Percentiles rank a stretch among this genome's conserved stretches.
Conservation (phyloP, 2,329 filamentous ascomycete species). For the Claviceps sp. region DNA sequence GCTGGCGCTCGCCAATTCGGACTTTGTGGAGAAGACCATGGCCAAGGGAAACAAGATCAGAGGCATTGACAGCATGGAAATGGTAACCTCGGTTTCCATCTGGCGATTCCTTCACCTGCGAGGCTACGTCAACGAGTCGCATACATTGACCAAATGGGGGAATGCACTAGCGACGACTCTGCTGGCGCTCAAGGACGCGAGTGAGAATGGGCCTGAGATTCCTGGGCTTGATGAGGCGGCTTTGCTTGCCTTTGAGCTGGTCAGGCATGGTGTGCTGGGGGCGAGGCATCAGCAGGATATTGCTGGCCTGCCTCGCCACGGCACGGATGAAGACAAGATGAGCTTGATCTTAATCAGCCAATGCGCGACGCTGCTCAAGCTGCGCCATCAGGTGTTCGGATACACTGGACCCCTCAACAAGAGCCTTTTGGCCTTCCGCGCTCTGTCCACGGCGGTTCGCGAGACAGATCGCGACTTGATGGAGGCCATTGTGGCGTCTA, state of each 20-base stretch:
- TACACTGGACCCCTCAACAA: slow-evolving; percentile 92
- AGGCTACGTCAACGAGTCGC: slow-evolving; percentile 66
- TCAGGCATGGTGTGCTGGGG: slow-evolving; percentile 67
- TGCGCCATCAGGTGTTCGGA: slow-evolving; percentile 72
- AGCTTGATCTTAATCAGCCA: slow-evolving; percentile 75
- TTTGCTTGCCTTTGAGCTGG: slow-evolving; percentile 73
- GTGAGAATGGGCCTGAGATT: slow-evolving; percentile 29
- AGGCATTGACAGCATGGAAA: slow-evolving; percentile 51
- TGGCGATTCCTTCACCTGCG: slow-evolving; percentile 86
- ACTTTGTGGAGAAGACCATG: slow-evolving; percentile 58
- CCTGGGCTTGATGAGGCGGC: slow-evolving; percentile 58
- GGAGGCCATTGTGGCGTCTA: slow-evolving; percentile 66
- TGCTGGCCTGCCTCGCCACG: slow-evolving; percentile 41
- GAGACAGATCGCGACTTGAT: slow-evolving; percentile 68
- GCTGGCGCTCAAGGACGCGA: slow-evolving; percentile 42
- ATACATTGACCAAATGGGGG: slow-evolving; percentile 75
- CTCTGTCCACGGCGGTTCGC: slow-evolving; percentile 67
- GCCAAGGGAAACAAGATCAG: slow-evolving; percentile 43
- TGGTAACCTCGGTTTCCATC: slow-evolving; percentile 57
- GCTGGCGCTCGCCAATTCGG: slow-evolving; percentile 51
- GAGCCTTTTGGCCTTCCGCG: slow-evolving; percentile 75
- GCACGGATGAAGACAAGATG: slow-evolving; percentile 57
- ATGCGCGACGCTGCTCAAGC: slow-evolving; percentile 67
- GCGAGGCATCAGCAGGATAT: slow-evolving; percentile 46
- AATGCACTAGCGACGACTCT: slow-evolving; percentile 61